These are phyloP conservation scores for Obelidium mucronatum DNA, from an alignment of 192 early-diverging fungal genomes.

Conservation along the genomic window DNA sequence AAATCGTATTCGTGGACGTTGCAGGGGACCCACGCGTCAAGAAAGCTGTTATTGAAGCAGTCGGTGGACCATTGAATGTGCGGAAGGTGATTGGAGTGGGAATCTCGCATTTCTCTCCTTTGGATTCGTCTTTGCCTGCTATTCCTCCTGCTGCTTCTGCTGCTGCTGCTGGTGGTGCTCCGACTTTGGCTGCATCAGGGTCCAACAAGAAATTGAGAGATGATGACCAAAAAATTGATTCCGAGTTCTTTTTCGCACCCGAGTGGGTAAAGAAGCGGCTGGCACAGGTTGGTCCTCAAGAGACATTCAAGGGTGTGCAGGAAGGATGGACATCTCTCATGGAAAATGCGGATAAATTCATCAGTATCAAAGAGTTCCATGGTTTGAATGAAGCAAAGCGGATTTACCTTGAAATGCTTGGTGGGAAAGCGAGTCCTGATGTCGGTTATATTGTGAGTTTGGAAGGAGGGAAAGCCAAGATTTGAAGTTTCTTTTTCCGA, in stretches of 20 bases:
- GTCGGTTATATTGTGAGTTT: slow-evolving; percentile 27
- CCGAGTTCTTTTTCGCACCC: slow-evolving; percentile 45
- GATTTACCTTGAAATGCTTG: slow-evolving; percentile 24
- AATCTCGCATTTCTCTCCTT: neutral
- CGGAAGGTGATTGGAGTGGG: slow-evolving; percentile 40
- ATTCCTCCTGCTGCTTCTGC: neutral
- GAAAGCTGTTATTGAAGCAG: slow-evolving; percentile 2
- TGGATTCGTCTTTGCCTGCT: no score
- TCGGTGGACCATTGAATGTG: slow-evolving; percentile 10
- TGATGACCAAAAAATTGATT: neutral
- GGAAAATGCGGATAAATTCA: slow-evolving; percentile 28
- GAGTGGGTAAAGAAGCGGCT: slow-evolving; percentile 38
- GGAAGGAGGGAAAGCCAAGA: no score
- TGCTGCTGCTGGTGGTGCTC: no score
- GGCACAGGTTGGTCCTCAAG: slow-evolving; percentile 12
- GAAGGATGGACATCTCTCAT: slow-evolving; percentile 34
- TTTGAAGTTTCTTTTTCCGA: no score
- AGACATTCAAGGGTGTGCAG: neutral
- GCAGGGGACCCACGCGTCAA: slow-evolving; percentile 32
- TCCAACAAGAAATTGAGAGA: neutral
- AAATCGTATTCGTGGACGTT: slow-evolving; percentile 48
- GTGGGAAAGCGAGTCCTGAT: slow-evolving; percentile 27
- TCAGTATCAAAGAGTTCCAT: slow-evolving; percentile 2
- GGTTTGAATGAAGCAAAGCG: slow-evolving; percentile 21
- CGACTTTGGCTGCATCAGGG: no score